Conservation (phyloP, 139 green algal species). For the Spirogloea muscicola region DNA sequence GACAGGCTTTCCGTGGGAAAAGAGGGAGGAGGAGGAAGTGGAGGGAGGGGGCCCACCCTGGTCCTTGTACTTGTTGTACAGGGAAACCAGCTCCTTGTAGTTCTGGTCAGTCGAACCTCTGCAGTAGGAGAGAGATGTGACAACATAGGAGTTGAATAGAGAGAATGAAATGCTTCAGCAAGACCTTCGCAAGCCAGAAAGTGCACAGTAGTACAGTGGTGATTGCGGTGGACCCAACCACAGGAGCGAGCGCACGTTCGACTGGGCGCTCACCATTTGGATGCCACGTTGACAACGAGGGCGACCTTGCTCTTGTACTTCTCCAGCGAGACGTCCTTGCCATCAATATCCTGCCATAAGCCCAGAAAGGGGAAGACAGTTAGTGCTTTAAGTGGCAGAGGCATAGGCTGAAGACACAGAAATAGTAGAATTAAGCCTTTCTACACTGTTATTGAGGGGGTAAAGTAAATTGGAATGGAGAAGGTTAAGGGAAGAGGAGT, state of each 20-base stretch:
- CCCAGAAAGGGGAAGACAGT: too few species aligned
- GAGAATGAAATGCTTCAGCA: too few species aligned
- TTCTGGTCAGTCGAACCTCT: conserved; percentile 49
- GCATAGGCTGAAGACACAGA: background rate
- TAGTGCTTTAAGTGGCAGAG: too few species aligned
- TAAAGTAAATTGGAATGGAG: background rate
- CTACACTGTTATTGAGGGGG: background rate
- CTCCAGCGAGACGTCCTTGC: conserved; percentile 33
- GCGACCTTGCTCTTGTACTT: conserved; percentile 52
- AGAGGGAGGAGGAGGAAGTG: background rate
- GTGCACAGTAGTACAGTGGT: too few species aligned
- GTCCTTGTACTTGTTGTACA: conserved; percentile 59
- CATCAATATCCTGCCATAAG: conserved; percentile 50
- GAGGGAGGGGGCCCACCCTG: conserved; percentile 14
- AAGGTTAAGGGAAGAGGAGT: too few species aligned
- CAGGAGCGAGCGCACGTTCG: too few species aligned
- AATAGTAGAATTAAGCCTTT: background rate
- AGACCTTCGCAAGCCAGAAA: too few species aligned
- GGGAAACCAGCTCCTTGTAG: conserved; percentile 47
- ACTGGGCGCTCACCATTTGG: too few species aligned
- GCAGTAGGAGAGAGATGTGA: too few species aligned
- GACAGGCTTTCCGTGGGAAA: background rate
- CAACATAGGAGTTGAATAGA: too few species aligned
- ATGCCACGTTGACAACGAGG: conserved; percentile 54
- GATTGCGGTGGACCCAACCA: too few species aligned